Percentiles rank a stretch among this genome's conserved stretches.
Evolutionary conservation across 2,329 filamentous ascomycete genomes (phyloP).

Genomic region (Penicillium occitanis): DNA sequence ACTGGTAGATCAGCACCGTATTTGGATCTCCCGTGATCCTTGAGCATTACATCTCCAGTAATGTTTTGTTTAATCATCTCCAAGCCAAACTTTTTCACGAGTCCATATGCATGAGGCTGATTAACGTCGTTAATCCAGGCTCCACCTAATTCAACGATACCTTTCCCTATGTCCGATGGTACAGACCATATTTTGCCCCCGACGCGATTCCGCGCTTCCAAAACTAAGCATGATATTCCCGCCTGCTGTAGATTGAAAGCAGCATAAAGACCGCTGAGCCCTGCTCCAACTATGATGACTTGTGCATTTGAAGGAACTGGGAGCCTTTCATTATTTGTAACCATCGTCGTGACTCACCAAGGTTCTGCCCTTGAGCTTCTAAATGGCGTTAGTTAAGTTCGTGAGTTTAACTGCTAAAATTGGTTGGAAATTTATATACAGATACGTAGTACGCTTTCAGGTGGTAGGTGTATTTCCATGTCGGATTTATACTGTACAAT

Average conservation of each 20-base stretch:
- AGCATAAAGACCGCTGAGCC: constrained; percentile 41
- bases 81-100: constrained; percentile 31
- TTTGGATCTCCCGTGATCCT: too few relatives aligned
- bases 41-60: not conserved
- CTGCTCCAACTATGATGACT: constrained; percentile 34
- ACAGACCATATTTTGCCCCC: constrained; percentile 43
- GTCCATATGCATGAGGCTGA: constrained; percentile 32
- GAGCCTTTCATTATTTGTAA: too few relatives aligned
- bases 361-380: too few relatives aligned
- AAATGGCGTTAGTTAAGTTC: too few relatives aligned
- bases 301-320: too few relatives aligned
- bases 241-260: constrained; percentile 33
- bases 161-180: constrained; percentile 24
- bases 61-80: constrained; percentile 35
- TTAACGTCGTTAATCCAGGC: constrained; percentile 41
- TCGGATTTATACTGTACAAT: too few relatives aligned
- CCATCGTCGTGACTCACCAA: too few relatives aligned
- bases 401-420: too few relatives aligned
- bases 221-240: constrained; percentile 37
- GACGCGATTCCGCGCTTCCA: constrained; percentile 47
- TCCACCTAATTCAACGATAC: constrained; percentile 35
- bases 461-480: too few relatives aligned
- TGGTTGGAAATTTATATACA: too few relatives aligned
- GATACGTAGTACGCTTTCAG: too few relatives aligned
- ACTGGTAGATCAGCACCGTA: not conserved